A percentile compares a stretch with the other conserved stretches of the same genome.
phyloP scores from a whole-genome alignment of 495 filamentous ascomycete genomes.

The Astrothelium macrocarpum region DNA sequence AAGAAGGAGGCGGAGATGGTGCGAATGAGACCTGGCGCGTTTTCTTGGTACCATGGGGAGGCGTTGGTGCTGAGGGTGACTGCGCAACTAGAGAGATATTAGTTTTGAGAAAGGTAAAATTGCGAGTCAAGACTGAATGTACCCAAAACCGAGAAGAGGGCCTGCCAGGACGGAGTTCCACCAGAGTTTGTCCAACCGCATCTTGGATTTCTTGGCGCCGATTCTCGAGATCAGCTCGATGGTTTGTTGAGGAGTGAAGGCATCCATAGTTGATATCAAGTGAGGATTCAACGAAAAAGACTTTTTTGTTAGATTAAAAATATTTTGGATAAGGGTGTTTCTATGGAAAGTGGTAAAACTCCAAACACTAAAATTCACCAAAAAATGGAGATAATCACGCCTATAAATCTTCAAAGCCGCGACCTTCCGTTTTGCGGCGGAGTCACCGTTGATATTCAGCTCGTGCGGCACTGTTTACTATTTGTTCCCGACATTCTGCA shows the following conservation, averaged over 20 bases:
- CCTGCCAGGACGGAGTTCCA: slow-evolving; percentile 16
- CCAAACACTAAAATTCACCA: too few species aligned
- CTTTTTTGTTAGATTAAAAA: too few species aligned
- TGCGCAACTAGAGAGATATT: slow-evolving; percentile 29
- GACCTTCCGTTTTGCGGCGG: neutral
- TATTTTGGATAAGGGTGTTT: too few species aligned
- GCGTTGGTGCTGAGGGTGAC: slow-evolving; percentile 42
- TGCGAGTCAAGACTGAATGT: neutral
- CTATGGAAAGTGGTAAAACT: too few species aligned
- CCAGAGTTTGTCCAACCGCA: slow-evolving; percentile 20
- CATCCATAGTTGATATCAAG: slow-evolving; percentile 3
- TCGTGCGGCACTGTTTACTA: neutral
- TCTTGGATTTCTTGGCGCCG: slow-evolving; percentile 18
- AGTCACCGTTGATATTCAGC: neutral
- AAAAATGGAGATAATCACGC: neutral
- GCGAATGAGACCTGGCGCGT: slow-evolving; percentile 49
- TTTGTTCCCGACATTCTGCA: too few species aligned
- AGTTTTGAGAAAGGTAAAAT: neutral
- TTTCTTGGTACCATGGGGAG: slow-evolving; percentile 50
- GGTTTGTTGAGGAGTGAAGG: slow-evolving; percentile 16
- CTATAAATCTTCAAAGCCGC: neutral
- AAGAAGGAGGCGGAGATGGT: slow-evolving; percentile 46
- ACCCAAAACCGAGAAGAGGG: slow-evolving; percentile 16
- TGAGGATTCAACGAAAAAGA: too few species aligned
- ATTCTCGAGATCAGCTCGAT: slow-evolving; percentile 19